These are phyloP conservation scores for Scenedesmus sp. DNA, from an alignment of 163 green algal genomes.

Conservation along the genomic window DNA sequence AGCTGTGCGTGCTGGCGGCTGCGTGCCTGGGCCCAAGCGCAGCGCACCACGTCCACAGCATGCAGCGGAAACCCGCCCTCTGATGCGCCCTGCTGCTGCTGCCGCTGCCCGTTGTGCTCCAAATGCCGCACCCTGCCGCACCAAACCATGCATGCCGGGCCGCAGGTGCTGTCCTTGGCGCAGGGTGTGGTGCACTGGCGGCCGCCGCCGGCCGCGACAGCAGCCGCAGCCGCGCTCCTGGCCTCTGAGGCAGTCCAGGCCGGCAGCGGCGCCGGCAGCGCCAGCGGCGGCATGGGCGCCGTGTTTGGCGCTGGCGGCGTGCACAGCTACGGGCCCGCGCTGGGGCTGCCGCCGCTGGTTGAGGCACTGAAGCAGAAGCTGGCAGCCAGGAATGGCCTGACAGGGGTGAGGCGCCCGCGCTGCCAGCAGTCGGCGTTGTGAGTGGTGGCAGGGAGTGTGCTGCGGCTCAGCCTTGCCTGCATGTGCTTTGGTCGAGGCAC, in stretches of 20 bases:
- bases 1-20: background rate
- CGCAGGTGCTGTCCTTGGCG: conserved; percentile 20
- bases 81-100: background rate
- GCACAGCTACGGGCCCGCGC: conserved; percentile 58
- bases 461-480: too few relatives aligned
- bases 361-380: conserved; percentile 62
- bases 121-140: background rate
- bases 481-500: too few relatives aligned
- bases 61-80: too few relatives aligned
- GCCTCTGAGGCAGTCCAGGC: background rate
- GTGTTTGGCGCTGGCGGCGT: conserved; percentile 31
- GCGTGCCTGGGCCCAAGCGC: too few relatives aligned
- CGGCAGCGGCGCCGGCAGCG: conserved; percentile 3
- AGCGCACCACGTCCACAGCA: too few relatives aligned
- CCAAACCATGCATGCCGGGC: background rate
- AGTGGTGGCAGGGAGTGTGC: too few relatives aligned
- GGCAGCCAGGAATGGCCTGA: conserved; percentile 51
- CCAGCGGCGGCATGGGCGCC: conserved; percentile 4
- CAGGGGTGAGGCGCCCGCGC: conserved; percentile 40
- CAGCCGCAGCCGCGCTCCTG: background rate
- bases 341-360: conserved; percentile 63
- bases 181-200: conserved; percentile 58
- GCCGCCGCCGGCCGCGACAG: conserved; percentile 10
- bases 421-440: too few relatives aligned
- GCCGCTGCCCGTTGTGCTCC: too few relatives aligned